These are phyloP conservation scores for Fraxinus americana DNA, from an alignment of 257 asterid genomes.

Conservation along the genomic window DNA sequence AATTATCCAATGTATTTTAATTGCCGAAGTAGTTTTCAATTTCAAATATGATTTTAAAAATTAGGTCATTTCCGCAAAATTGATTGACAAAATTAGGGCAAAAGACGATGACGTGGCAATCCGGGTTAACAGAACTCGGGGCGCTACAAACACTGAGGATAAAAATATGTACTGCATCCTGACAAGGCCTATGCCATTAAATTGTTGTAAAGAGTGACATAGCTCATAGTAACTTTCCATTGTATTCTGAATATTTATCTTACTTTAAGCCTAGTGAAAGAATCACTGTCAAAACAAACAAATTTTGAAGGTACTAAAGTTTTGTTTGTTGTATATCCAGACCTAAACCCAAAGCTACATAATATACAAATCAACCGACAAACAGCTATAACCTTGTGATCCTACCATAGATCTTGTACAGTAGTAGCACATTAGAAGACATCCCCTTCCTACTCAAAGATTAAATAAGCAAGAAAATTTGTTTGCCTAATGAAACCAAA, in stretches of 20 bases:
- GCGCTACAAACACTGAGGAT: not conserved
- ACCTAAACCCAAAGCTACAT: not conserved
- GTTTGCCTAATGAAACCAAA: not conserved
- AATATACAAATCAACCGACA: not conserved
- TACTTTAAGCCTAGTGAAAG: not conserved
- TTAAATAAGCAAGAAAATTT: conserved; percentile 4
- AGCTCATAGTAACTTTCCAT: not conserved
- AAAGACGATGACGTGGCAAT: too few species aligned
- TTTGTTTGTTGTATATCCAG: not conserved
- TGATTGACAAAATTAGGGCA: too few species aligned
- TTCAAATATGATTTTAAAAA: too few species aligned
- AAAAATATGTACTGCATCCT: not conserved
- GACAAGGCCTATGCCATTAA: not conserved
- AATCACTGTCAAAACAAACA: not conserved
- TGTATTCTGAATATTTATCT: not conserved
- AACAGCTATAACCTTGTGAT: not conserved
- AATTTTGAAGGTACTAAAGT: not conserved
- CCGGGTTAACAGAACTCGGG: too few species aligned
- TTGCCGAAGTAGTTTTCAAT: too few species aligned
- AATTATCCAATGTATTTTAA: too few species aligned
- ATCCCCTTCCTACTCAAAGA: not conserved
- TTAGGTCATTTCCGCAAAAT: too few species aligned
- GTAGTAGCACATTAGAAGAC: not conserved
- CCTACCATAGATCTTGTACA: not conserved
- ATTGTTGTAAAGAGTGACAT: not conserved